Evolutionary conservation across 495 filamentous ascomycete genomes (phyloP), one percentile per base, ranked within the genome.

Genomic region (Penicillium ucsense): DNA sequence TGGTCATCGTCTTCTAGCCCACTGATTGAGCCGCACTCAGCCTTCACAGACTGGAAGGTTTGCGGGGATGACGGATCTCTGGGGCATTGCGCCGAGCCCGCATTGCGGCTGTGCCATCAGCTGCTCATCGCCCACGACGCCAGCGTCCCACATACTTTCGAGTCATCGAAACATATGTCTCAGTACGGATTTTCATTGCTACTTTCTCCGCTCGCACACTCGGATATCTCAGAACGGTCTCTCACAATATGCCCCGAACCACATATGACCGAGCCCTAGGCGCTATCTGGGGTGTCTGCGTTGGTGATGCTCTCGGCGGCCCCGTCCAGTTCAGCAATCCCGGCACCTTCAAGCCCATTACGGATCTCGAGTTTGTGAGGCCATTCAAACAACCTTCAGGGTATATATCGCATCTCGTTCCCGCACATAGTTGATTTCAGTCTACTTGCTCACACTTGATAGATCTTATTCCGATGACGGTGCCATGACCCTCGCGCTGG

Each of bases 391-490:
- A 59, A 43, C 62, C 60, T 35, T 57, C 57, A 6, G 60, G 62
- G 62, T 61, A 49, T 8, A 39, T 47, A 31, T 37, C 8, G 10
- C 8, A 8, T 27, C 32, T 8, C 34, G 2, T 4, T 9, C 3
- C 2, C 10, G 12, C 4, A 9, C 3, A 38, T 9, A 8, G 45
- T 38, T 6, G 30, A 45, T 20, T 2, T 20, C 2, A 2, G 20
- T 20, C 20, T 20, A 20, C 20, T 20, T 20, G 42, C 52, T 47
- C 41, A 45, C 38, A 42, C 6, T 20, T 57, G 10, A 52, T 28
- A 71, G 73, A 6, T 63, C 62, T 35, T 75, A 67, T 50, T 74
- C 74, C 4, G 74, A 75, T 51, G 72, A 76, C 47, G 73, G 67
- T 2, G 58, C 66, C 27, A 71, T 75, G 66, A 68, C 71, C 4